Percentiles rank a stretch among this genome's conserved stretches.
Conservation (phyloP, 2,329 filamentous ascomycete species). For the Zymoseptoria brevis region DNA sequence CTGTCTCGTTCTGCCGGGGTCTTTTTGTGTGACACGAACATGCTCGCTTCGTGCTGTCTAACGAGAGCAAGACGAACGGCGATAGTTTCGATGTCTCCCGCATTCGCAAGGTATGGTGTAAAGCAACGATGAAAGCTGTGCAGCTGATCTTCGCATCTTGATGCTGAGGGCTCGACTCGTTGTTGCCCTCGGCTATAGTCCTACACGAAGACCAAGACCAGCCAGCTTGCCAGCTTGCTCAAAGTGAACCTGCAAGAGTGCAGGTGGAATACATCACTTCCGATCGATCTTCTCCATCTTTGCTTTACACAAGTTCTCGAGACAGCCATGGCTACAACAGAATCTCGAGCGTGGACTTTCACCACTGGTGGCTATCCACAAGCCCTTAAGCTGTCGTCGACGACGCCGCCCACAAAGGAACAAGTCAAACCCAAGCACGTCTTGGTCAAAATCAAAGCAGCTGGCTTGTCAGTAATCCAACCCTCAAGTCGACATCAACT, state of each 20-base stretch:
- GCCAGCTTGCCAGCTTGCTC: neutral
- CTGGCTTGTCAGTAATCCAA: slow-evolving; percentile 16
- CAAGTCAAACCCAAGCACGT: slow-evolving; percentile 20
- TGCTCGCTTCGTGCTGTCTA: too few relatives aligned
- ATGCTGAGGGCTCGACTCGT: neutral
- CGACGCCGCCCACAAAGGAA: slow-evolving; percentile 16
- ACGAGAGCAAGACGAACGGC: too few relatives aligned
- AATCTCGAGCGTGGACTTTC: slow-evolving; percentile 28
- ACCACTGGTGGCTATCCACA: slow-evolving; percentile 25
- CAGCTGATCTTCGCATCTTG: neutral
- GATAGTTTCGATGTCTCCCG: too few relatives aligned
- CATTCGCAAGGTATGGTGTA: neutral
- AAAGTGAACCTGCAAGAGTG: neutral
- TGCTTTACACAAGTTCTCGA: neutral
- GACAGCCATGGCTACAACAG: slow-evolving; percentile 15
- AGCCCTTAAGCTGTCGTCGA: slow-evolving; percentile 20
- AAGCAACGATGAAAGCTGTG: neutral
- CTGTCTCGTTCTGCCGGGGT: neutral
- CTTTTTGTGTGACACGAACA: neutral
- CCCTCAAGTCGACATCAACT: too few relatives aligned
- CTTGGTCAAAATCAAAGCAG: slow-evolving; percentile 26
- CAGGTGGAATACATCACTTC: neutral
- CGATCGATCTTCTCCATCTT: neutral
- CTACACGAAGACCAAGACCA: neutral
- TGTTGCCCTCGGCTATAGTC: neutral